Percentiles rank a stretch among this genome's conserved stretches.
Conservation (phyloP, 2,329 filamentous ascomycete genomes). For the Fusarium sp. region DNA sequence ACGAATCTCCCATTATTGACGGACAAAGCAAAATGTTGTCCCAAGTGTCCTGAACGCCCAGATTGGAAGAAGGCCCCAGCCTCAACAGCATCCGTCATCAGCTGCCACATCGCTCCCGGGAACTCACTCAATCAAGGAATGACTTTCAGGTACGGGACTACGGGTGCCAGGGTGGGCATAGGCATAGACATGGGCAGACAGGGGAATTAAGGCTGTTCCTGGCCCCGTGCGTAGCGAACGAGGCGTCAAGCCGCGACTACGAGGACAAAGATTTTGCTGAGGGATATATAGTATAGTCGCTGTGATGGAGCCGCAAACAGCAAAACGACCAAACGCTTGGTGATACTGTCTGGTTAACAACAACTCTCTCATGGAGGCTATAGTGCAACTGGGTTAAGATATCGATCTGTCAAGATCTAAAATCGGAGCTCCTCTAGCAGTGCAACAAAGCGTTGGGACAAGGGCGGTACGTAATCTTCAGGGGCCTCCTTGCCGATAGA, state of each 20-base stretch:
- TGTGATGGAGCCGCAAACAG: slow-evolving; percentile 7
- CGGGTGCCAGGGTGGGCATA: slow-evolving; percentile 24
- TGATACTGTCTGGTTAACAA: slow-evolving; percentile 1
- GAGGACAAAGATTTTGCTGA: slow-evolving; percentile 6
- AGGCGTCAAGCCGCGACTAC: slow-evolving; percentile 11
- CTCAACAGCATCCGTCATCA: slow-evolving; percentile 47
- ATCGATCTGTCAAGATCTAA: slow-evolving; percentile 35
- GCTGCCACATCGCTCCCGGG: slow-evolving; percentile 26
- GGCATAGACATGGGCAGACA: slow-evolving; percentile 16
- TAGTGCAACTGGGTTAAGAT: slow-evolving; percentile 3
- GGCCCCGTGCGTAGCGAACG: slow-evolving; percentile 34
- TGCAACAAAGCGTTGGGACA: slow-evolving; percentile 24
- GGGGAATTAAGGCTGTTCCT: slow-evolving; percentile 35
- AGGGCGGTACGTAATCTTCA: slow-evolving; percentile 41
- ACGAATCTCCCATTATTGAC: slow-evolving; percentile 23
- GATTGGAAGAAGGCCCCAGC: slow-evolving; percentile 41
- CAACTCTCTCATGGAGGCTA: background rate
- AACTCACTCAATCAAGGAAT: slow-evolving; percentile 15
- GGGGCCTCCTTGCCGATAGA: slow-evolving; percentile 21
- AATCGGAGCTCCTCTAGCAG: slow-evolving; percentile 18
- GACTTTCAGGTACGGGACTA: slow-evolving; percentile 24
- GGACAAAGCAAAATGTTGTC: slow-evolving; percentile 32
- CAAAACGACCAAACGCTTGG: slow-evolving; percentile 7
- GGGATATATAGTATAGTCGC: background rate
- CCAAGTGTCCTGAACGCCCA: slow-evolving; percentile 28